These are phyloP conservation scores for Exophiala phaeomuriformis DNA, from an alignment of 2,329 filamentous ascomycete species.

Conservation along the genomic window DNA sequence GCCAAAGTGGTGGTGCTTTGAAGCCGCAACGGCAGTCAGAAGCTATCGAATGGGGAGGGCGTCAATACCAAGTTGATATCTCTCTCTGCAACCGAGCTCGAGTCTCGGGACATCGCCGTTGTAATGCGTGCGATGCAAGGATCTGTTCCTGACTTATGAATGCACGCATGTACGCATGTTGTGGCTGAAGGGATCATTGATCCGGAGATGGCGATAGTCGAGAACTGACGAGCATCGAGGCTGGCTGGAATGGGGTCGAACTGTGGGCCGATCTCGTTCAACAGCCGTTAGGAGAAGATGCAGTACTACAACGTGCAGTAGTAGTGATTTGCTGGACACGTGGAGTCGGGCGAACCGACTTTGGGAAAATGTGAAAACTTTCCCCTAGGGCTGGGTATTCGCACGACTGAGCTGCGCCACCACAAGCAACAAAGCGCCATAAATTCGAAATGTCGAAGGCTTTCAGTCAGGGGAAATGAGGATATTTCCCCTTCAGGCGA, in stretches of 20 bases:
- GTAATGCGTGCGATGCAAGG: no score
- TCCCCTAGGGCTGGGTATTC: background rate
- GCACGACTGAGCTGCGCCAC: background rate
- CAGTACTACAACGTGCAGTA: background rate
- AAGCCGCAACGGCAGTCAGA: no score
- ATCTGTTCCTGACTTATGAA: background rate
- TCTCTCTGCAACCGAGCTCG: no score
- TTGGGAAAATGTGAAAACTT: background rate
- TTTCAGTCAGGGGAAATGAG: constrained; percentile 4
- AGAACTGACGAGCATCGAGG: background rate
- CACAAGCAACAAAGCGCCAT: background rate
- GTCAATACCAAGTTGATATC: no score
- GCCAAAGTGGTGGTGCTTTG: no score
- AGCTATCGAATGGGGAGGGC: no score
- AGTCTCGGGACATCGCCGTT: no score
- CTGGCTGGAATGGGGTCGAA: background rate
- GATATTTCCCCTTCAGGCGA: background rate
- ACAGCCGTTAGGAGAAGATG: background rate
- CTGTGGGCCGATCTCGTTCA: background rate
- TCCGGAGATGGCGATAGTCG: background rate
- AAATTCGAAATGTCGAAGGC: background rate
- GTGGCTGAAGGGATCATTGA: background rate
- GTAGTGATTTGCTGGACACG: background rate
- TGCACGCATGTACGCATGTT: background rate
- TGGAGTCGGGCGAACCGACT: background rate